phyloP scores from a whole-genome alignment of 1,139 yeast genomes.

The Zygosaccharomyces pseudobailii region DNA sequence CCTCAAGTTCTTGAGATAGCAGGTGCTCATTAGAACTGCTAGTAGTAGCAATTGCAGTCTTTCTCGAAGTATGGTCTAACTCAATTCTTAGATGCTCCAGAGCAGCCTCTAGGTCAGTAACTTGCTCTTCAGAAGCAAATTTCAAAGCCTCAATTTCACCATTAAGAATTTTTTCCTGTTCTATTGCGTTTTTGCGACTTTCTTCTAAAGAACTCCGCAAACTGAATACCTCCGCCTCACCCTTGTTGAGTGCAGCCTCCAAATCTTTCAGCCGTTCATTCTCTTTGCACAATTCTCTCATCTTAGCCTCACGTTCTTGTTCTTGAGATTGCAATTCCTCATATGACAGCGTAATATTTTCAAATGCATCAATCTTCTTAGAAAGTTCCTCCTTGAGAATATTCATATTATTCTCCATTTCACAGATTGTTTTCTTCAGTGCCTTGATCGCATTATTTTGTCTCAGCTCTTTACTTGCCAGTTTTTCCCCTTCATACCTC shows the following conservation, averaged over 20 bases:
- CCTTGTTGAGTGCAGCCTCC: slow-evolving; percentile 1
- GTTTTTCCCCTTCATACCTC: slow-evolving; percentile 71
- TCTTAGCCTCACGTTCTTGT: slow-evolving; percentile 30
- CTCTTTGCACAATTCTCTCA: slow-evolving; percentile 11
- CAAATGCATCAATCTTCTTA: slow-evolving; percentile 16
- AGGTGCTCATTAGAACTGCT: slow-evolving; percentile 12
- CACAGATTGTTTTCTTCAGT: slow-evolving; percentile 44
- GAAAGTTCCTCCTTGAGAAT: slow-evolving; percentile 37
- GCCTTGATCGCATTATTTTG: slow-evolving; percentile 64
- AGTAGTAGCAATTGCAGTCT: slow-evolving; percentile 12
- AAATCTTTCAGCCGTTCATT: slow-evolving; percentile 18
- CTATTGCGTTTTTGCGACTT: neutral
- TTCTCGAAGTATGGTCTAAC: slow-evolving; percentile 34
- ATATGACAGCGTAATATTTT: slow-evolving; percentile 5
- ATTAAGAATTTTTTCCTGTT: neutral
- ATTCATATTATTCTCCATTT: slow-evolving; percentile 44
- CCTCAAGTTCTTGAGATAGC: slow-evolving; percentile 27
- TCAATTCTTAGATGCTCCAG: slow-evolving; percentile 42
- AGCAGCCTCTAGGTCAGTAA: slow-evolving; percentile 36
- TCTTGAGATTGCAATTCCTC: slow-evolving; percentile 28
- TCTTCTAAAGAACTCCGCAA: slow-evolving; percentile 19
- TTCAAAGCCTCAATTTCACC: slow-evolving; percentile 21
- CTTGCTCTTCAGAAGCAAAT: slow-evolving; percentile 22
- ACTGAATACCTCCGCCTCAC: slow-evolving; percentile 22
- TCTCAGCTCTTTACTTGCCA: slow-evolving; percentile 70